Evolutionary conservation across 1,139 yeast genomes (phyloP).

Genomic region (Nakaseomyces bracarensis): DNA sequence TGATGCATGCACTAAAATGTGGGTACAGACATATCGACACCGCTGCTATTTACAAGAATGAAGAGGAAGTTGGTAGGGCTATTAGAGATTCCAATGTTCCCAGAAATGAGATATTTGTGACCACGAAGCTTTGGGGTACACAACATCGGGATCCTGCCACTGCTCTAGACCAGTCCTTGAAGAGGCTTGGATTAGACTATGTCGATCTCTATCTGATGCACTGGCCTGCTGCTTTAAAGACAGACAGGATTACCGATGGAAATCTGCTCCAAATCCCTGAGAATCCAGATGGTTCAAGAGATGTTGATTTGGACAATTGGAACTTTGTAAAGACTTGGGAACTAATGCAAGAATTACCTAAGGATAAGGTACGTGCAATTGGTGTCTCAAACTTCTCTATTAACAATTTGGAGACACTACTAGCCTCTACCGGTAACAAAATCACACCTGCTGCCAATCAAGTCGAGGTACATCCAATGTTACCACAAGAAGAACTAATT

Average conservation of each 20-base stretch:
- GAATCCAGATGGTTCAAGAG: constrained; percentile 36
- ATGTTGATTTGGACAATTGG: constrained; percentile 41
- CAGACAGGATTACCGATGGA: constrained; percentile 36
- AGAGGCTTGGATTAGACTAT: constrained; percentile 63
- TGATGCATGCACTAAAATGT: constrained; percentile 50
- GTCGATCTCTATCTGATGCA: constrained; percentile 77
- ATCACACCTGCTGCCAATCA: constrained; percentile 64
- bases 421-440: constrained; percentile 41
- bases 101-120: constrained; percentile 63
- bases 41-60: constrained; percentile 62
- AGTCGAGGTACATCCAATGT: constrained; percentile 63
- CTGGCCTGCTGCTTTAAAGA: constrained; percentile 65
- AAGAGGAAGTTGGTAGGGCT: constrained; percentile 58
- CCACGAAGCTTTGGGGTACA: constrained; percentile 73
- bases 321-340: constrained; percentile 59
- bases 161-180: constrained; percentile 53
- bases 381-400: constrained; percentile 73
- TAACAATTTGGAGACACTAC: constrained; percentile 42
- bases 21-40: constrained; percentile 80
- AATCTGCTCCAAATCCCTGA: constrained; percentile 34
- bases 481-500: constrained; percentile 58
- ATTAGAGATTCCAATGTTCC: constrained; percentile 60
- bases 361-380: constrained; percentile 54
- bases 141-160: constrained; percentile 53
- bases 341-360: constrained; percentile 50